Conservation (phyloP, 1,284 basidiomycete species). For the Ganoderma lingzhi region DNA sequence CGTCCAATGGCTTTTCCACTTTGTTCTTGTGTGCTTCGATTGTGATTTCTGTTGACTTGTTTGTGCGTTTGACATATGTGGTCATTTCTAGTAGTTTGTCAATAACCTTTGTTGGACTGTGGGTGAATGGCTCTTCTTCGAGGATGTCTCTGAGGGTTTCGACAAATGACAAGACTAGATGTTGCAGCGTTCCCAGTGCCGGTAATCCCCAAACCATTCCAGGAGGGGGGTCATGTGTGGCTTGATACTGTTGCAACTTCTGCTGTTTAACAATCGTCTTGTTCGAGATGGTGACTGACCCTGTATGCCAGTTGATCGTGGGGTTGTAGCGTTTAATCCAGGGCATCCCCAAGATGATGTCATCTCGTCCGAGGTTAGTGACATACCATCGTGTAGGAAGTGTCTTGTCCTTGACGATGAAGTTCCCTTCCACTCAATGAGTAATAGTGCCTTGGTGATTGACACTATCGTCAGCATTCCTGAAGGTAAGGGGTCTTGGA, state of each 20-base stretch:
- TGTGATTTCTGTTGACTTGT: no score
- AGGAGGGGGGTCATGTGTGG: no score
- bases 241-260: no score
- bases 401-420: not conserved
- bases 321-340: not conserved
- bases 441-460: not conserved
- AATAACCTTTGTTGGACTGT: not conserved
- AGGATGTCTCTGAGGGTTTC: not conserved
- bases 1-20: not conserved
- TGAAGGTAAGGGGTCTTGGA: not conserved
- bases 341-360: not conserved
- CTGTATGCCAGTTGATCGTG: no score
- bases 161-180: not conserved
- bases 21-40: not conserved
- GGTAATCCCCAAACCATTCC: not conserved
- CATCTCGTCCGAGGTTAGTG: not conserved
- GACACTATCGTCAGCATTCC: not conserved
- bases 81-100: no score
- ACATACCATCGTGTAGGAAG: not conserved
- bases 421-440: not conserved
- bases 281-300: no score
- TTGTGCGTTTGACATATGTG: no score
- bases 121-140: not conserved
- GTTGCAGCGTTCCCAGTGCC: not conserved
- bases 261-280: no score